phyloP scores from a whole-genome alignment of 2,329 filamentous ascomycete genomes.

The Ophiosphaerella narmari region DNA sequence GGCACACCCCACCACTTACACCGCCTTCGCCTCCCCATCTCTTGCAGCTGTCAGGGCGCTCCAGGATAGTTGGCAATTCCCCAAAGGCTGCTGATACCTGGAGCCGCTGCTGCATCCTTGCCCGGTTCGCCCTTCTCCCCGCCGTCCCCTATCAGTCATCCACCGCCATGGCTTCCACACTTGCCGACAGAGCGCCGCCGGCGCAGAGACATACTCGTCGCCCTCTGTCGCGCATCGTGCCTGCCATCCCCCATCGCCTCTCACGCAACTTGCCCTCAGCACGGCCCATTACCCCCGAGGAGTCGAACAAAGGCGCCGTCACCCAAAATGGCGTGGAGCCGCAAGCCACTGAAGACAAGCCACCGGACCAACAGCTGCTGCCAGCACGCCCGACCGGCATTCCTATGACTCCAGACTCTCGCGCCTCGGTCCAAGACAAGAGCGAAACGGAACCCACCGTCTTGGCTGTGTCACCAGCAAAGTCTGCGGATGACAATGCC shows the following conservation, averaged over 20 bases:
- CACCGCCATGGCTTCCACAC: conserved; percentile 33
- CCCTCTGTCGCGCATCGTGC: conserved; percentile 41
- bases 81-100: conserved; percentile 45
- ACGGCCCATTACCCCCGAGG: conserved; percentile 35
- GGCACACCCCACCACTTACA: conserved; percentile 16
- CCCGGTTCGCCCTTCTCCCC: background rate
- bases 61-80: conserved; percentile 48
- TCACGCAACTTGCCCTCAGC: conserved; percentile 30
- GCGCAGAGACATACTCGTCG: conserved; percentile 33
- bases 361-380: conserved; percentile 14
- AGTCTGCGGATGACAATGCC: conserved; percentile 18
- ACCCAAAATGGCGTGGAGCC: conserved; percentile 18
- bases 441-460: conserved; percentile 9
- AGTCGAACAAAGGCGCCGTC: conserved; percentile 23
- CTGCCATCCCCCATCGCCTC: conserved; percentile 44
- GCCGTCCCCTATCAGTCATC: background rate
- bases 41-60: conserved; percentile 34
- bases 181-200: conserved; percentile 29
- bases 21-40: conserved; percentile 12
- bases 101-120: conserved; percentile 40
- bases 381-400: conserved; percentile 9
- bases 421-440: conserved; percentile 19
- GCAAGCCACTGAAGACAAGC: conserved; percentile 16
- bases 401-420: conserved; percentile 38
- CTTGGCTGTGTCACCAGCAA: conserved; percentile 20